Base-by-base conservation (phyloP, 208 protist species). In the Leishmania gerbilli region DNA sequence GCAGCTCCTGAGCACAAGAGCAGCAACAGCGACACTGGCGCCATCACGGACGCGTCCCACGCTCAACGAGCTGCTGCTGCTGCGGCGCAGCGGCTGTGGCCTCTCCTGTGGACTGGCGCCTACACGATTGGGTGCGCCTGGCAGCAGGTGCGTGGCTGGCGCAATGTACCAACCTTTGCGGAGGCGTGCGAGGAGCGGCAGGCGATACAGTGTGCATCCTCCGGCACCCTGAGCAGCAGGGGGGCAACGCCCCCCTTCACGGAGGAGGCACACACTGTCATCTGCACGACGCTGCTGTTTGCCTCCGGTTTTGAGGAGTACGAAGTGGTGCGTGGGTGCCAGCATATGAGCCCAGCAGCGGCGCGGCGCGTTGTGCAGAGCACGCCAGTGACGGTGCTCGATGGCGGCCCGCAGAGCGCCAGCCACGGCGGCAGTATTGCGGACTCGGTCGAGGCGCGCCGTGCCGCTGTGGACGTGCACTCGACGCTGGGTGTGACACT, bases 261-360 rank as follows among this genome's bases (percentile, higher is more conserved):
- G 9, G 67, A 37, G n/a, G 40, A 69, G 27, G 27, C 40, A 34
- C 47, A 84, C 37, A 72, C 77, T 56, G 58, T 82, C 19, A 86
- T 95, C 37, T 88, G 84, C 71, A 87, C 93, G 34, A 95, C 91
- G 45, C 58, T 96, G 56, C 65, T 97, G 37, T 69, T 97, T 19
- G 92, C 92, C 24, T 92, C 87, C 5, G 91, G 88, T 42, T 97
- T 91, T 82, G 92, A 96, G 84, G 90, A 95, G 86, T 87, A 94
- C 49, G 89, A 91, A 65, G 49, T 93, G 45, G 90, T 95, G 40
- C 56, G 58, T 21, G 62, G 76, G 1, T 78, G 74, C 19, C 40
- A 60, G 58, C 62, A 76, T 75, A 89, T 95, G 75, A 84, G 88
- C 24, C 86, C 94, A 1, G 88, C 87, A 24, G 92, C 91, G 74